Base-by-base conservation (phyloP, 2,329 filamentous ascomycete species). In the Aspergillus sp. region DNA sequence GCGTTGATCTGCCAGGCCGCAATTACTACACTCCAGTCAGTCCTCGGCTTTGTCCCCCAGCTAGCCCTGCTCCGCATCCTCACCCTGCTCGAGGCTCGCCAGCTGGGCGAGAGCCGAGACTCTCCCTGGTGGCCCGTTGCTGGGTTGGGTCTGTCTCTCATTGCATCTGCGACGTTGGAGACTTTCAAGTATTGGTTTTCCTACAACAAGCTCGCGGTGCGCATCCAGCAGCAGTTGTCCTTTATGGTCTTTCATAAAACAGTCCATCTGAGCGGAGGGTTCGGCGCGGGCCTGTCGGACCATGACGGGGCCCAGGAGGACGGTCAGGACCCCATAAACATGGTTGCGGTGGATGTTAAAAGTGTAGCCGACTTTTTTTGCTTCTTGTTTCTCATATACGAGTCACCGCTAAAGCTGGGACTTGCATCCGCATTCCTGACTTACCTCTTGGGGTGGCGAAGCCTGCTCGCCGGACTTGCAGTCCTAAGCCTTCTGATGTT, bases 221-320 rank as follows among this genome's bases (percentile, higher is more conserved):
- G 87, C 0, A 72, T 91, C 14, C 81, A 86, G 48, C 79, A 83
- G 38, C 85, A 90, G 63, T 72, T 92, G 3, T 83, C 86, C 3
- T 80, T 86, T 1, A 78, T 89, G 7, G 81, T 91, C 23, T 91
- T 91, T 60, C 80, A 85, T 56, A 92, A 92, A 69, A 82, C 87
- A 0, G 83, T 90, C 76, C 80, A 85, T 49, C 80, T 85, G 44
- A 91, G 9, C 14, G 25, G 34, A 31, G 21, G 11, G 5, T 36
- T 23, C 3, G 13, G 23, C 14, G 4, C 20, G 9, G 34, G 10
- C 14, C 10, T 16, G 46, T 17, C 23, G 20, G n/a, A 7, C 9
- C 14, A 25, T 29, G 6, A 11, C 10, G 17, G 19, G 10, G 91
- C 66, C 88, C 90, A 65, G 83, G 44, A 48, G 10, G 45, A 45